Evolutionary conservation across 257 asterid species (phyloP).

Genomic region (Rehmannia glutinosa): DNA sequence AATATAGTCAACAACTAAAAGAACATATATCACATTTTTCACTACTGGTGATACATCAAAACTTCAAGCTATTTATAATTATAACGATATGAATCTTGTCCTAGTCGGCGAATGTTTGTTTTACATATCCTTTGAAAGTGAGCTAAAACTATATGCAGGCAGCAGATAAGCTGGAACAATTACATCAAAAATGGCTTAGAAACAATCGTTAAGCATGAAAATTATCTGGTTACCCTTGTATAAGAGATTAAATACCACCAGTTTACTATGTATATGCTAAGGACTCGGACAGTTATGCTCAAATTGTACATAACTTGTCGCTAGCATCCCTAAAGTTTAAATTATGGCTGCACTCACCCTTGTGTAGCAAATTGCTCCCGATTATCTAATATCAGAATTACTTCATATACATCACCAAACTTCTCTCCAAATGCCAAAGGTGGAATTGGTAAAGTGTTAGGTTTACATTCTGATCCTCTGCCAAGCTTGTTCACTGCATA

Average conservation of each 20-base stretch:
- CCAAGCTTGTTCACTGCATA: conserved; percentile 25
- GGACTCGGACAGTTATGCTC: conserved; percentile 11
- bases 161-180: conserved; percentile 1
- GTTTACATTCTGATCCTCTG: conserved; percentile 39
- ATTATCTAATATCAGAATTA: conserved; percentile 75
- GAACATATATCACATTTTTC: background rate
- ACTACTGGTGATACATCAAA: background rate
- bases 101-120: background rate
- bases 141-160: background rate
- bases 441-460: conserved; percentile 51
- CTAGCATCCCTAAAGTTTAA: background rate
- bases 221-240: conserved; percentile 8
- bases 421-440: conserved; percentile 76
- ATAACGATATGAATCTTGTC: conserved; percentile 2
- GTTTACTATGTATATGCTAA: conserved; percentile 6
- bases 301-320: background rate
- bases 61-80: background rate
- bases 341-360: conserved; percentile 51
- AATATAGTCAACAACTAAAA: background rate
- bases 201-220: background rate
- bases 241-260: background rate
- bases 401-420: conserved; percentile 84
- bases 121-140: conserved; percentile 3
- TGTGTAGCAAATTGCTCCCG: conserved; percentile 82
- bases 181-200: background rate